Evolutionary conservation across 176 grass and related monocot genomes (phyloP).

Genomic region (Juncus inflexus): DNA sequence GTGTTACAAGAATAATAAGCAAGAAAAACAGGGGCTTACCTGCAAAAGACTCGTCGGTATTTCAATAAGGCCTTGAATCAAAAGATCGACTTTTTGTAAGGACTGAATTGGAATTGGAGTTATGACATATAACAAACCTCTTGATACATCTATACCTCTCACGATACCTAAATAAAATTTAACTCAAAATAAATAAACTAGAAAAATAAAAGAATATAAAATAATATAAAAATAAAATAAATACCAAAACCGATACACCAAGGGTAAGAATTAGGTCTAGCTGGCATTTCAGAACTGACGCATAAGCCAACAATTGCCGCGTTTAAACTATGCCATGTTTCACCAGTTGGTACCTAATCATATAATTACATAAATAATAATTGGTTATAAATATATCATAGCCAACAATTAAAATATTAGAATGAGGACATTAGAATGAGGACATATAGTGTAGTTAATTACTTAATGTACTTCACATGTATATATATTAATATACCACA

Average conservation of each 20-base stretch:
- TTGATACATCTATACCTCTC: constrained; percentile 59
- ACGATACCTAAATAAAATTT: constrained; percentile 52
- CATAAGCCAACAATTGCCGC: constrained; percentile 77
- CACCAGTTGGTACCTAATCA: constrained; percentile 11
- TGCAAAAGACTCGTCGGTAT: constrained; percentile 67
- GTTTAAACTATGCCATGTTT: constrained; percentile 79
- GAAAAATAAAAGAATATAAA: neutral
- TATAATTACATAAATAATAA: neutral
- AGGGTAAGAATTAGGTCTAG: constrained; percentile 31
- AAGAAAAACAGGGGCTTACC: constrained; percentile 31
- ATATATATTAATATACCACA: constrained; percentile 10
- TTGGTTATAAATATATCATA: constrained; percentile 5
- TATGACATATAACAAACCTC: constrained; percentile 63
- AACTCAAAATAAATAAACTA: neutral
- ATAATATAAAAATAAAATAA: constrained; percentile 25
- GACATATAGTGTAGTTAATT: too few relatives aligned
- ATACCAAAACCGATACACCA: constrained; percentile 80
- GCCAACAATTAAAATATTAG: too few relatives aligned
- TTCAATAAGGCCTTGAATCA: constrained; percentile 84
- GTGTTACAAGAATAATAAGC: neutral
- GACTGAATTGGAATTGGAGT: constrained; percentile 59
- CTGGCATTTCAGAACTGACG: constrained; percentile 39
- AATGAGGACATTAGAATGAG: too few relatives aligned
- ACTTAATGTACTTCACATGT: neutral
- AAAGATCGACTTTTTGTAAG: constrained; percentile 67